Evolutionary conservation across 768 basidiomycete species (phyloP).

Genomic region (Lentinula lateritia): DNA sequence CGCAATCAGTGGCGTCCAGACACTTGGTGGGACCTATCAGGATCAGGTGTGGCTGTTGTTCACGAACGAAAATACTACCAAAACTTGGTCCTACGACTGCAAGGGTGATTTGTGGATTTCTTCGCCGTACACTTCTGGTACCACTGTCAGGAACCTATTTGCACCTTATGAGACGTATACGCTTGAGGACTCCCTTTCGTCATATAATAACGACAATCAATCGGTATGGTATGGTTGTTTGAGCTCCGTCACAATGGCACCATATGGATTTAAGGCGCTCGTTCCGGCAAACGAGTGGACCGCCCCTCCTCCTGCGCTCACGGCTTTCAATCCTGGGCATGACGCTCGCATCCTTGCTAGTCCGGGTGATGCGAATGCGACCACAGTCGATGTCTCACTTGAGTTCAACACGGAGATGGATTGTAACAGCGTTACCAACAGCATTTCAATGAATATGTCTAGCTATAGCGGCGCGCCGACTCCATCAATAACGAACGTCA

Average conservation of each 20-base stretch:
- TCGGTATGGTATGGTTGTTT: slow-evolving; percentile 81
- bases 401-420: slow-evolving; percentile 80
- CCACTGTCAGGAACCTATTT: slow-evolving; percentile 68
- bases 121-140: slow-evolving; percentile 65
- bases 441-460: slow-evolving; percentile 63
- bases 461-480: slow-evolving; percentile 52
- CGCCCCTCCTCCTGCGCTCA: slow-evolving; percentile 67
- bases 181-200: slow-evolving; percentile 58
- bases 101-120: slow-evolving; percentile 64
- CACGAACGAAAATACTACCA: slow-evolving; percentile 78
- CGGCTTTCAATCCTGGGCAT: slow-evolving; percentile 81
- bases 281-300: slow-evolving; percentile 69
- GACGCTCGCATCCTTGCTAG: slow-evolving; percentile 63
- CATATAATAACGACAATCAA: slow-evolving; percentile 57
- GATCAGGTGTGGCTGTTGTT: slow-evolving; percentile 77
- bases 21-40: slow-evolving; percentile 54
- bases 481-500: slow-evolving; percentile 46
- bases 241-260: slow-evolving; percentile 53
- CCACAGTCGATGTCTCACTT: slow-evolving; percentile 74
- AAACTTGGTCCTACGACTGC: slow-evolving; percentile 63
- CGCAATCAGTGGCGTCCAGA: slow-evolving; percentile 72
- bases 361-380: slow-evolving; percentile 51
- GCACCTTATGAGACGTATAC: slow-evolving; percentile 76
- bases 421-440: slow-evolving; percentile 65
- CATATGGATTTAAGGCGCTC: slow-evolving; percentile 77